These are phyloP conservation scores for Macrophomina pseudophaseolina DNA, from an alignment of 2,329 filamentous ascomycete species.

Conservation along the genomic window DNA sequence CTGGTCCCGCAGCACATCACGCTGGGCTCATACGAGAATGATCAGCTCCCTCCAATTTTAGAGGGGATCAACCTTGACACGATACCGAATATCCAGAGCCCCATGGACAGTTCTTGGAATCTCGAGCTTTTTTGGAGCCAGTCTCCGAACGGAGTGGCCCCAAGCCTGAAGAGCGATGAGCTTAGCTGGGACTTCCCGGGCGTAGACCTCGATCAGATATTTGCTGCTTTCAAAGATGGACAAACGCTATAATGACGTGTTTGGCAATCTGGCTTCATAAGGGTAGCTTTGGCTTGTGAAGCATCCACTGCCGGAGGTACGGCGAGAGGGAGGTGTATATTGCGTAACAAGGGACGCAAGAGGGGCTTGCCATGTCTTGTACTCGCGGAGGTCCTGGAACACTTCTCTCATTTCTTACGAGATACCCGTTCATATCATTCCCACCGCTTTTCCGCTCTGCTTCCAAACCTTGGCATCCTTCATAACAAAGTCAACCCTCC, in stretches of 20 bases:
- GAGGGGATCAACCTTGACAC: background rate
- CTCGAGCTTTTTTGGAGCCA: conserved; percentile 10
- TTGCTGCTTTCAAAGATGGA: conserved; percentile 21
- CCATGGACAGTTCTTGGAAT: conserved; percentile 15
- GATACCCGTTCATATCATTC: conserved; percentile 18
- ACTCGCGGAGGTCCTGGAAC: too few relatives aligned
- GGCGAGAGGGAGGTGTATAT: too few relatives aligned
- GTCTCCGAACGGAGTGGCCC: conserved; percentile 1
- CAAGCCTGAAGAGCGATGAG: conserved; percentile 20
- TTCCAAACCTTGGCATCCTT: conserved; percentile 62
- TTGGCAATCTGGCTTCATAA: too few relatives aligned
- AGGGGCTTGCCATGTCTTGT: too few relatives aligned
- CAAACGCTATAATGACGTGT: conserved; percentile 7
- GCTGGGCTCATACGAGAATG: background rate
- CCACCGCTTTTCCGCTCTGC: conserved; percentile 30
- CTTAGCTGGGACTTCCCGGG: conserved; percentile 24
- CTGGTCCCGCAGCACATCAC: background rate
- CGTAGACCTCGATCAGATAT: conserved; percentile 24
- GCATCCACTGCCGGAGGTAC: too few relatives aligned
- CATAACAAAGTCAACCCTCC: conserved; percentile 61
- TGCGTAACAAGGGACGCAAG: too few relatives aligned
- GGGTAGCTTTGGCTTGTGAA: too few relatives aligned
- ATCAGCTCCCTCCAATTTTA: conserved; percentile 1
- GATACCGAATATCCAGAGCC: background rate
- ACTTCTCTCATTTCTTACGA: background rate